Conservation (phyloP, 352 stramenopile species). For the Phytophthora vignae region DNA sequence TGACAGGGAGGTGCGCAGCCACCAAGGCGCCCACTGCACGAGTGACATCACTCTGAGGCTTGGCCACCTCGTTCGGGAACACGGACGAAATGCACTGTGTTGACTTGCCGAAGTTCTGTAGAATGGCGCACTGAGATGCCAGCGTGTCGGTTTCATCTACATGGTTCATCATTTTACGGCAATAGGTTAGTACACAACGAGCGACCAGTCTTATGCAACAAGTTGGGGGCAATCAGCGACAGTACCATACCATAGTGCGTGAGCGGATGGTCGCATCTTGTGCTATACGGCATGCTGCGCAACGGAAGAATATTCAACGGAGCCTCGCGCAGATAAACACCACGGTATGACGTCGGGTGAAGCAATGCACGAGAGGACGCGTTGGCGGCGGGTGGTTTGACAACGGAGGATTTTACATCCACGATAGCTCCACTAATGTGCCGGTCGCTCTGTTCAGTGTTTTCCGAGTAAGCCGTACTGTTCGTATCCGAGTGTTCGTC, state of each 20-base stretch:
- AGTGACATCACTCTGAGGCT: conserved; percentile 41
- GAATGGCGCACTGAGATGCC: conserved; percentile 33
- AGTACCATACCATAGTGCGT: conserved; percentile 44
- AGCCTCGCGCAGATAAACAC: conserved; percentile 27
- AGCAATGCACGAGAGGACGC: conserved; percentile 13
- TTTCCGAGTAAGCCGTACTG: conserved; percentile 3
- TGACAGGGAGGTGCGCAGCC: conserved; percentile 32
- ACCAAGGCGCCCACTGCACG: conserved; percentile 37
- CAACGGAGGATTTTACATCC: conserved; percentile 3
- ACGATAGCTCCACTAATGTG: not conserved
- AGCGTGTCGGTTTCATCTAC: conserved; percentile 42
- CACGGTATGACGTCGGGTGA: conserved; percentile 45
- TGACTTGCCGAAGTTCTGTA: conserved; percentile 48
- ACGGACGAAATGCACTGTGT: conserved; percentile 43
- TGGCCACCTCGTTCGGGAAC: conserved; percentile 27
- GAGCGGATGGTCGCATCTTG: conserved; percentile 32
- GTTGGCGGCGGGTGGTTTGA: not conserved
- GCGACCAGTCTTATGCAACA: not conserved
- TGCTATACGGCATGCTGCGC: conserved; percentile 20
- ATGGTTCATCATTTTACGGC: conserved; percentile 12
- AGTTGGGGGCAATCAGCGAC: conserved; percentile 1
- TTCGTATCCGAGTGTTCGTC: conserved; percentile 25
- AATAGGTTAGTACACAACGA: conserved; percentile 8
- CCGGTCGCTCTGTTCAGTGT: conserved; percentile 4
- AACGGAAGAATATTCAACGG: conserved; percentile 34